Conservation (phyloP, 2,329 filamentous ascomycete species). For the Cadophora luteo-olivacea region DNA sequence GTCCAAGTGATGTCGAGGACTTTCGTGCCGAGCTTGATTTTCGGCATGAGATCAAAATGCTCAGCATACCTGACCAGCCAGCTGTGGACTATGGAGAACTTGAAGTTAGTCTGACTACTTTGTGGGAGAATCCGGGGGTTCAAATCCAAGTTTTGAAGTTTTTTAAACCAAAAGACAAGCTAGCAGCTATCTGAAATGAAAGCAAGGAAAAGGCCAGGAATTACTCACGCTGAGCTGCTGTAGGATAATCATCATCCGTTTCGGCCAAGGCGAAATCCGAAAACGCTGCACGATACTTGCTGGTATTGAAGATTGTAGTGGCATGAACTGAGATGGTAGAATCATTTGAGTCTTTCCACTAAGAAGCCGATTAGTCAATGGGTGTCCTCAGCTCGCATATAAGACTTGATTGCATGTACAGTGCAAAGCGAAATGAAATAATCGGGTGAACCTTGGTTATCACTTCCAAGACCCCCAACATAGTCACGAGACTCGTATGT, state of each 20-base stretch:
- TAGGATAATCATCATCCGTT: slow-evolving; percentile 17
- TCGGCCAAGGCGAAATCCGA: slow-evolving; percentile 18
- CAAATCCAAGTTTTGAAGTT: neutral
- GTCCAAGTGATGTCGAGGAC: slow-evolving; percentile 4
- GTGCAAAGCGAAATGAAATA: neutral
- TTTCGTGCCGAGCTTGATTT: slow-evolving; percentile 7
- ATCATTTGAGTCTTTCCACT: slow-evolving; percentile 21
- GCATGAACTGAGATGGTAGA: slow-evolving; percentile 18
- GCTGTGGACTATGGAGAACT: neutral
- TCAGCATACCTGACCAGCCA: slow-evolving; percentile 3
- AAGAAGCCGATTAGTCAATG: neutral
- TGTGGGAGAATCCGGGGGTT: neutral
- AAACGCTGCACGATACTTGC: slow-evolving; percentile 18
- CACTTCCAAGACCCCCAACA: slow-evolving; percentile 4
- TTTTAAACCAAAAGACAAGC: neutral
- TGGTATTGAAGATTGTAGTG: slow-evolving; percentile 16
- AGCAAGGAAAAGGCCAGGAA: neutral
- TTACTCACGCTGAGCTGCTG: neutral
- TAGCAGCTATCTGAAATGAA: neutral
- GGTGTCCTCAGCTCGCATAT: neutral
- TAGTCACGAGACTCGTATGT: slow-evolving; percentile 22
- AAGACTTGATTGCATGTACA: neutral
- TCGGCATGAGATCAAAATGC: slow-evolving; percentile 6
- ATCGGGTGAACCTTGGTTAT: neutral
- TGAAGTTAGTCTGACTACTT: neutral